Base-by-base conservation (phyloP, 1,284 basidiomycete genomes). In the Butyriboletus appendiculatus region DNA sequence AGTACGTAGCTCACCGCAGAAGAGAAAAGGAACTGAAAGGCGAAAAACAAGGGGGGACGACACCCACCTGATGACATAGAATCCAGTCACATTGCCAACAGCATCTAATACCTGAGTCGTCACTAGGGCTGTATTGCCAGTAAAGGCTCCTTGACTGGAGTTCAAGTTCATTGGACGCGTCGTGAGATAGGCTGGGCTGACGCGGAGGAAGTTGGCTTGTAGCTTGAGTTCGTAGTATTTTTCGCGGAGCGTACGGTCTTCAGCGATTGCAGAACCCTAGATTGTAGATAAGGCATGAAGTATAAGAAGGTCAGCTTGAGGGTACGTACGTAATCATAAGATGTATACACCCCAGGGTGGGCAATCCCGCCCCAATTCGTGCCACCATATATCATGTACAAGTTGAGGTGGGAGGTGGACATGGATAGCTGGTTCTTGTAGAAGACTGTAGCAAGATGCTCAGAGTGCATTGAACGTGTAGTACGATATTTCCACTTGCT, bases 351-450 rank as follows among this genome's bases (percentile, higher is more conserved):
- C 63, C 74, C 75, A 40, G 77, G 76, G 66, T 75, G 64, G 33
- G 72, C 71, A 48, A 77, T 76, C 41, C 75, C 75, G n/a, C 78
- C 79, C 78, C 78, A 79, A 45, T 80, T 78, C 2, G 79, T 80
- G 6, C 77, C 77, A 7, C 79, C 78, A 55, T 71, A 76, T n/a
- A 74, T 72, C 79, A 81, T 80, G 56, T 81, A 80, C 15, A 81
- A 46, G 55, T 74, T 79, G 26, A 79, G 62, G 46, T 74, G 68
- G 0, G 77, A 76, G 3, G 76, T 77, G 4, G 77, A 77, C 72
- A 79, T 74, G 7, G 78, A 72, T 45, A 75, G 68, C 54, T 78
- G 62, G 50, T 79, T 79, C 58, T 81, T 81, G 62, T 80, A 80
- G 57, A 80, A 79, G 15, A 80, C 78, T 80, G 34, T 18, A 37